Base-by-base conservation (phyloP, 1,139 yeast genomes). In the Meyerozyma athensensis region DNA sequence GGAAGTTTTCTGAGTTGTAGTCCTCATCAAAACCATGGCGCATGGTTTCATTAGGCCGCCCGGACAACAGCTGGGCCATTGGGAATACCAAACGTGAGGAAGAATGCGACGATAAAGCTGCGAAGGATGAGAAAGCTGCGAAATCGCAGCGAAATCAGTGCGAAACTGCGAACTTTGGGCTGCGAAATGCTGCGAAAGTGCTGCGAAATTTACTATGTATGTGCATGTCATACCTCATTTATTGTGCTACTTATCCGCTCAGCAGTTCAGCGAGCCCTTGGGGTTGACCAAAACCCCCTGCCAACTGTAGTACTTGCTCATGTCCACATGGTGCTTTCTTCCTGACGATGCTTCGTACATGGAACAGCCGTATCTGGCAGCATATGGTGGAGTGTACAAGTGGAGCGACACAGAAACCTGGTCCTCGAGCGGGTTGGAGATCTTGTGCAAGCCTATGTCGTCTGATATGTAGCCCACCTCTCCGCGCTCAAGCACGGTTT, bases 1-100 rank as follows among this genome's bases (percentile, higher is more conserved):
- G 69, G 53, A 79, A 79, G 52, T 80, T 81, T 50, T 83, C 89
- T n/a, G 70, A 63, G 54, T 65, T 66, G 48, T 70, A 68, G 44
- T 83, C 87, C 47, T 79, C 79, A 44, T 80, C 92, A 54, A 86
- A 86, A 1, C 96, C 96, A 58, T 86, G 96, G 42, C 96, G 66
- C 64, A 77, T 77, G 40, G 69, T 72, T 38, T 72, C 73, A 50
- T 78, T 78, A 10, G 10, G 10, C 23, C 9, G 23, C 10, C 7
- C 9, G 10, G 23, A n/a, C n/a, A n/a, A n/a, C n/a, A 19, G 22
- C 22, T 8, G 22, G 22, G 22, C 22, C n/a, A n/a, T n/a, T n/a
- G n/a, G n/a, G n/a, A n/a, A n/a, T n/a, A n/a, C n/a, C n/a, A 10
- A 21, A 8, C 10, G 23, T 10, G 23, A 10, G 23, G 23, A 17